Conservation (phyloP, 2,329 filamentous ascomycete genomes). For the Verruconis gallopava region DNA sequence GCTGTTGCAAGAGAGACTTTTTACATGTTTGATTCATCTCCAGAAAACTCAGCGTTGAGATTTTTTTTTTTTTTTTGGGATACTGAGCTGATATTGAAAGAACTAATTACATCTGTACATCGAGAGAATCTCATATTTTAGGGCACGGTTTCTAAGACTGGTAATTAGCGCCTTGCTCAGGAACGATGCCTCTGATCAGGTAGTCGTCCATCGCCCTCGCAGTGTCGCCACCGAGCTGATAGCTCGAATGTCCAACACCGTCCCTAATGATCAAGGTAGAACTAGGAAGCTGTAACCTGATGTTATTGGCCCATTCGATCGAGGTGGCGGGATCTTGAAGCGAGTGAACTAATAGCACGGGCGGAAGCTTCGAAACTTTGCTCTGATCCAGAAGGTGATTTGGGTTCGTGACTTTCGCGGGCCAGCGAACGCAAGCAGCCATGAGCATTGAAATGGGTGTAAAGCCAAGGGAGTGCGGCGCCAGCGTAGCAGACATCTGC, state of each 20-base stretch:
- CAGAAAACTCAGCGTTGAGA: too few relatives aligned
- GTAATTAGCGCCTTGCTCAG: constrained; percentile 10
- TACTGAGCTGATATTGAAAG: too few relatives aligned
- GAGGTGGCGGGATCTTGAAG: constrained; percentile 29
- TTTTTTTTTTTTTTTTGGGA: too few relatives aligned
- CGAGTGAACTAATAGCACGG: constrained; percentile 28
- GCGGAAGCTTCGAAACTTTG: constrained; percentile 14
- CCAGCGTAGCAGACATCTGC: constrained; percentile 19
- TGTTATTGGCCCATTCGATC: constrained; percentile 25
- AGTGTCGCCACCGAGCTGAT: constrained; percentile 21
- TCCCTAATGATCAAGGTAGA: constrained; percentile 27
- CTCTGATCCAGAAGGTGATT: constrained; percentile 18
- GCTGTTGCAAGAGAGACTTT: not conserved
- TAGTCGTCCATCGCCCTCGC: constrained; percentile 21
- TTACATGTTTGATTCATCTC: not conserved
- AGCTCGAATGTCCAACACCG: constrained; percentile 30
- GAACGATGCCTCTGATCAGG: constrained; percentile 23
- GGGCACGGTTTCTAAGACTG: not conserved
- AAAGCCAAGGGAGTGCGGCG: constrained; percentile 24
- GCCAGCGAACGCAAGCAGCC: constrained; percentile 30
- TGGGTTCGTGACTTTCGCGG: constrained; percentile 23
- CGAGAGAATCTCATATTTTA: not conserved
- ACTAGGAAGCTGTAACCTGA: constrained; percentile 23
- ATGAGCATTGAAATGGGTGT: constrained; percentile 25
- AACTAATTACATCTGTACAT: not conserved